Conservation (phyloP, 164 flowering plant species). For the Magnolia officinalis region DNA sequence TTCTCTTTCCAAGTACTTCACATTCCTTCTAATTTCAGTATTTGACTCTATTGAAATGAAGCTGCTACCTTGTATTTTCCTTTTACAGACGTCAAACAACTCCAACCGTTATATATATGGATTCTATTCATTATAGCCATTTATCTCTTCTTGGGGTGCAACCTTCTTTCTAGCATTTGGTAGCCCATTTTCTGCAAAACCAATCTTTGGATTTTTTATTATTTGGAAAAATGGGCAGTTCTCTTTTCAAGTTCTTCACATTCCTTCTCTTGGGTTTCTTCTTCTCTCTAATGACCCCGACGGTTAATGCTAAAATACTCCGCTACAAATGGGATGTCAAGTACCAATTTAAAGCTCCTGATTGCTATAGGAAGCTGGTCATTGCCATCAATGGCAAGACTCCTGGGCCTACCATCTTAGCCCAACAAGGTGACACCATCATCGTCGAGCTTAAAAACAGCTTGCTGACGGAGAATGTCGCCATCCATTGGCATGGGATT, state of each 20-base stretch:
- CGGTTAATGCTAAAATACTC: conserved; percentile 45
- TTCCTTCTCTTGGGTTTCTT: background rate
- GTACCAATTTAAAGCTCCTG: conserved; percentile 70
- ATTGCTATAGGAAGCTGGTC: conserved; percentile 63
- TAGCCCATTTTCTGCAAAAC: too few relatives aligned
- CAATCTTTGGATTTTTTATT: too few relatives aligned
- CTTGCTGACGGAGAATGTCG: conserved; percentile 65
- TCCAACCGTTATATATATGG: too few relatives aligned
- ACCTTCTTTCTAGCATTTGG: too few relatives aligned
- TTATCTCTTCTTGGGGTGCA: too few relatives aligned
- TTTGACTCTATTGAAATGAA: too few relatives aligned
- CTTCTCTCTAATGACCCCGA: background rate
- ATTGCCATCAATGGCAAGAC: conserved; percentile 63
- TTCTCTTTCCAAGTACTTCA: background rate
- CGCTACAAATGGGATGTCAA: conserved; percentile 73
- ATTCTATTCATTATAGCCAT: too few relatives aligned
- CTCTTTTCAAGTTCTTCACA: background rate
- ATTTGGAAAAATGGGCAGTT: background rate
- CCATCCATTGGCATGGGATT: conserved; percentile 97
- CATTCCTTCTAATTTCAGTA: background rate
- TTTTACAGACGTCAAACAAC: too few relatives aligned
- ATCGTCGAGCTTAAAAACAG: conserved; percentile 72
- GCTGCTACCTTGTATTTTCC: too few relatives aligned
- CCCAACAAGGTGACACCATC: conserved; percentile 70
- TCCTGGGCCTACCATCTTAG: conserved; percentile 79